These are phyloP conservation scores for Rhodotorula sp. DNA, from an alignment of 1,284 basidiomycete genomes.

Conservation along the genomic window DNA sequence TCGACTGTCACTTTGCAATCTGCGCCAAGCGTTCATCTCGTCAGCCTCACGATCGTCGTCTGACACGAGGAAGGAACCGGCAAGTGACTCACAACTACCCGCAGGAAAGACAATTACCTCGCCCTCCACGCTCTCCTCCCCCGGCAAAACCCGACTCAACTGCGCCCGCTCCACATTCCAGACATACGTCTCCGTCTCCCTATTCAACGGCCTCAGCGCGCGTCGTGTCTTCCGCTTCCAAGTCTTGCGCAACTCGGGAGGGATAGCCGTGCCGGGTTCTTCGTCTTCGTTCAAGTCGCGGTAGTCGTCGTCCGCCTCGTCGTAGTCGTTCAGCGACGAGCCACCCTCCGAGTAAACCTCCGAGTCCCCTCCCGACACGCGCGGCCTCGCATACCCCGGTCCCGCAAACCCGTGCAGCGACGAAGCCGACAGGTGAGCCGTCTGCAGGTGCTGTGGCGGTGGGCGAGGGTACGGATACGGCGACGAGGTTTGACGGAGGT, in stretches of 20 bases:
- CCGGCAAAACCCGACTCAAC: slow-evolving; percentile 6
- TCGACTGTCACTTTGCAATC: slow-evolving; percentile 24
- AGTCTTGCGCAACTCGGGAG: background rate
- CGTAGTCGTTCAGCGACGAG: no score
- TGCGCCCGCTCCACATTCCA: slow-evolving; percentile 12
- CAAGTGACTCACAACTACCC: slow-evolving; percentile 23
- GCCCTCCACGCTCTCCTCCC: background rate
- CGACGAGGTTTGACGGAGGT: background rate
- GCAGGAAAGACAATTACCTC: slow-evolving; percentile 26
- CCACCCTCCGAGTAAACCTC: no score
- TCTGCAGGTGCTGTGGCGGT: background rate
- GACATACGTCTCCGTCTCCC: slow-evolving; percentile 18
- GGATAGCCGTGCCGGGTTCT: slow-evolving; percentile 1
- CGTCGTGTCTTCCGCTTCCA: no score
- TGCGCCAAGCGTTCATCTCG: background rate
- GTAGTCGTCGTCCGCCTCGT: background rate
- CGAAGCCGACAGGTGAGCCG: background rate
- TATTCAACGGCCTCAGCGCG: slow-evolving; percentile 16
- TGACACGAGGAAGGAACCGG: background rate
- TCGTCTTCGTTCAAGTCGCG: background rate
- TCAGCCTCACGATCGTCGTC: no score
- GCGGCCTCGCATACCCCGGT: no score
- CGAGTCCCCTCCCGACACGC: no score
- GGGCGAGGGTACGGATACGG: slow-evolving; percentile 6
- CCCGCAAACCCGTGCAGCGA: background rate